Conservation (phyloP, 2,329 filamentous ascomycete genomes). For the Blastomyces parvus region DNA sequence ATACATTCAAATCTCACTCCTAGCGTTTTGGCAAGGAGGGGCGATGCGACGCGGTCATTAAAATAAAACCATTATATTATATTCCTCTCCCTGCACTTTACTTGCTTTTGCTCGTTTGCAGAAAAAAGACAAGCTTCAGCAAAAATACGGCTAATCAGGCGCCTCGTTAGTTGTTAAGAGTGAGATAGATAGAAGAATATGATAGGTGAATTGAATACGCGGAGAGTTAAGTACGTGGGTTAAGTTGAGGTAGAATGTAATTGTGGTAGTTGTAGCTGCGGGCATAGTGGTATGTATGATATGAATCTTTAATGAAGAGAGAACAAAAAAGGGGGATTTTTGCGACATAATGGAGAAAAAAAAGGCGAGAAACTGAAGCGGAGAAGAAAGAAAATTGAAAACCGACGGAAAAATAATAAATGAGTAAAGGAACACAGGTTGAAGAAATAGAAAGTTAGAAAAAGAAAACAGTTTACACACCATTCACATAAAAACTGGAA, state of each 20-base stretch:
- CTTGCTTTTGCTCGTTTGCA: no score
- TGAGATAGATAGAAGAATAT: no score
- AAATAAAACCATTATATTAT: no score
- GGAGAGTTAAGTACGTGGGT: neutral
- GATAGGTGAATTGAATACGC: neutral
- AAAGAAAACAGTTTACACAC: neutral
- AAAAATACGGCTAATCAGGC: no score
- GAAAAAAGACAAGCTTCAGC: no score
- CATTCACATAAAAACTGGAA: neutral
- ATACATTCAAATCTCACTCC: no score
- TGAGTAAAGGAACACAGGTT: neutral
- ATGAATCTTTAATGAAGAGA: neutral
- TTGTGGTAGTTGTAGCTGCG: neutral
- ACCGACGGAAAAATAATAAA: neutral
- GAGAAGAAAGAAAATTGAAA: neutral
- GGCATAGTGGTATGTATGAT: neutral
- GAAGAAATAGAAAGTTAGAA: neutral
- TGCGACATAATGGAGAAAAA: neutral
- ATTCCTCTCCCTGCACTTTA: no score
- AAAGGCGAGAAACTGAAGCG: neutral
- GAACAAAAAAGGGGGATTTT: neutral
- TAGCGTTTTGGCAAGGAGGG: no score
- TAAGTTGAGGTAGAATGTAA: neutral
- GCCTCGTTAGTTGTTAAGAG: no score
- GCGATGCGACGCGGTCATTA: no score